Evolutionary conservation across 768 basidiomycete genomes (phyloP).

Genomic region (Xerocomellus chrysenteron): DNA sequence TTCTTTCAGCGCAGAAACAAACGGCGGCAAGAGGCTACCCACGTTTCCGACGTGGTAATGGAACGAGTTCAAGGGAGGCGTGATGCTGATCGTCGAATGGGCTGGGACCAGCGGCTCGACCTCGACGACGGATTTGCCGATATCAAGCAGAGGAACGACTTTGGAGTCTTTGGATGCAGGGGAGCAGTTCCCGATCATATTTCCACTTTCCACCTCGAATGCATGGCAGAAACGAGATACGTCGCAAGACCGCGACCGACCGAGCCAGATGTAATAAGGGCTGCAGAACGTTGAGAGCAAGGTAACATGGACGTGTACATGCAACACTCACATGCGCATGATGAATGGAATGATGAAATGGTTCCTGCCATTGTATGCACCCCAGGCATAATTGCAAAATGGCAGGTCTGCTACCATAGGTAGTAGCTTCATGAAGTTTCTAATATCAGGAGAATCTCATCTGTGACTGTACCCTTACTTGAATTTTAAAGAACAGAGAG

Average conservation of each 20-base stretch:
- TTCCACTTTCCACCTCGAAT: conserved; percentile 65
- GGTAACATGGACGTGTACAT: not conserved
- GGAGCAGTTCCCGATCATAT: conserved; percentile 51
- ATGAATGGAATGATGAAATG: conserved; percentile 63
- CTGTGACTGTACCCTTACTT: too few species aligned
- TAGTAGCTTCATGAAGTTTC: too few species aligned
- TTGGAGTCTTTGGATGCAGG: conserved; percentile 40
- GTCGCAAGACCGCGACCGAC: conserved; percentile 61
- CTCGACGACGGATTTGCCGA: conserved; percentile 38
- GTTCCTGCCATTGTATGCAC: conserved; percentile 76
- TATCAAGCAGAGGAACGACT: conserved; percentile 41
- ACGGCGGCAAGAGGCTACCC: not conserved
- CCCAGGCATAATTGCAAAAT: too few species aligned
- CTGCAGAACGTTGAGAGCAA: conserved; percentile 26
- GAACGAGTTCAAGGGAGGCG: conserved; percentile 58
- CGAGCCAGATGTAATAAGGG: conserved; percentile 76
- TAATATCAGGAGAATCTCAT: too few species aligned
- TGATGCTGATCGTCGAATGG: conserved; percentile 45
- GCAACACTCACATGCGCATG: conserved; percentile 52
- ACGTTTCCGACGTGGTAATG: conserved; percentile 59
- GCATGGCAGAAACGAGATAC: conserved; percentile 54
- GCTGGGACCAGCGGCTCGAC: conserved; percentile 11
- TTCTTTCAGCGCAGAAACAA: not conserved
- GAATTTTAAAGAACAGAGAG: too few species aligned
- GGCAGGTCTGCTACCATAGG: too few species aligned